Conservation (phyloP, 768 basidiomycete genomes). For the Auriscalpium microsporum region DNA sequence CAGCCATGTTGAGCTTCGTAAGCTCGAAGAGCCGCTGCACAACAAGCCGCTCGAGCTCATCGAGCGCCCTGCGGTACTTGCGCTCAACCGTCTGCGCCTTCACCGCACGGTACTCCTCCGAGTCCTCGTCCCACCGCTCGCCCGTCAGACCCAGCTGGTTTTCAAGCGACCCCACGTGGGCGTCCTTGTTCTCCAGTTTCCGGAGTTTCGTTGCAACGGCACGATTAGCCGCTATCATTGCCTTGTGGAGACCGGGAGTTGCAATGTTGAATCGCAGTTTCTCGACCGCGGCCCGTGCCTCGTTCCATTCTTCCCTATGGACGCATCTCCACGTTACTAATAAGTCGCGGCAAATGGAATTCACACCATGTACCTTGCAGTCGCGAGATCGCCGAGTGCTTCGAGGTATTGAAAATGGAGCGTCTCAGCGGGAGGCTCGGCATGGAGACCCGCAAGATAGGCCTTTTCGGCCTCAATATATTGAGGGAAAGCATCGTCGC, state of each 20-base stretch:
- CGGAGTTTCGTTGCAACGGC: too few species aligned
- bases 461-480: conserved; percentile 12
- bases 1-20: not conserved
- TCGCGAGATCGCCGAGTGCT: not conserved
- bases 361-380: not conserved
- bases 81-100: conserved; percentile 1
- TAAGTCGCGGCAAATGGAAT: not conserved
- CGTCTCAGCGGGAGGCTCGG: conserved; percentile 5
- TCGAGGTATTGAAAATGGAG: conserved; percentile 10
- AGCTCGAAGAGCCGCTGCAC: conserved; percentile 25
- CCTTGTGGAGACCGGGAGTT: too few species aligned
- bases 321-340: too few species aligned
- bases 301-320: too few species aligned
- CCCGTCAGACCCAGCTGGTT: too few species aligned
- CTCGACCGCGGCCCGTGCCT: too few species aligned
- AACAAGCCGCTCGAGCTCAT: conserved; percentile 24
- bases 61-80: conserved; percentile 18
- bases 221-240: too few species aligned
- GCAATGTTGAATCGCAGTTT: too few species aligned
- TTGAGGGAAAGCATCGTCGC: conserved; percentile 2
- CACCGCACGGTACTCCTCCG: not conserved
- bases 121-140: too few species aligned
- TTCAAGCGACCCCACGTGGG: too few species aligned
- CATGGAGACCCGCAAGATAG: conserved; percentile 7
- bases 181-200: too few species aligned